These are phyloP conservation scores for Coemansia sp. DNA, from an alignment of 192 early-diverging fungal genomes.

Conservation along the genomic window DNA sequence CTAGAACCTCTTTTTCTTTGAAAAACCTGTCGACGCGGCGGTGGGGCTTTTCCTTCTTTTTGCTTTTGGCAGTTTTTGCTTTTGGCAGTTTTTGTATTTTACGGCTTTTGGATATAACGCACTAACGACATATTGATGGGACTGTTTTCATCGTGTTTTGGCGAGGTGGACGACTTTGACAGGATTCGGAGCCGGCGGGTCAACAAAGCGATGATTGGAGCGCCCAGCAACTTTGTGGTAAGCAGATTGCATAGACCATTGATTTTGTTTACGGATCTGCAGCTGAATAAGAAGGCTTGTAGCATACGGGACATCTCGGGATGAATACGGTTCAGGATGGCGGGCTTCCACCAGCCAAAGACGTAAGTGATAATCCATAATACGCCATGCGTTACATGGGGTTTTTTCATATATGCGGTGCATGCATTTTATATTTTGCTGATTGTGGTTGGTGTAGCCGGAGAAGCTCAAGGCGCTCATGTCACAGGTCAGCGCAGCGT, in stretches of 20 bases:
- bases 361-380: conserved; percentile 37
- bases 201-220: conserved; percentile 54
- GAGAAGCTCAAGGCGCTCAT: conserved; percentile 50
- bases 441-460: conserved; percentile 19
- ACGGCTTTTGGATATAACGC: not conserved
- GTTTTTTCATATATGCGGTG: conserved; percentile 2
- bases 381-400: not conserved
- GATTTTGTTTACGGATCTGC: not conserved
- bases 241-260: not conserved
- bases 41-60: too few relatives aligned
- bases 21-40: too few relatives aligned
- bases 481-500: conserved; percentile 47
- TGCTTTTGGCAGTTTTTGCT: not conserved
- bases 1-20: too few relatives aligned
- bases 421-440: not conserved
- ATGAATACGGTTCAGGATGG: conserved; percentile 40
- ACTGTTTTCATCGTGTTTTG: conserved; percentile 53
- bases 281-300: not conserved
- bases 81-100: not conserved
- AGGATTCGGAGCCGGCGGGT: conserved; percentile 18
- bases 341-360: conserved; percentile 21
- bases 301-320: conserved; percentile 54
- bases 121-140: conserved; percentile 21
- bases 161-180: conserved; percentile 35
- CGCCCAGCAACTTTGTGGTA: conserved; percentile 54